Base-by-base conservation (phyloP, 192 early-diverging fungal species). In the Coemansia sp. region DNA sequence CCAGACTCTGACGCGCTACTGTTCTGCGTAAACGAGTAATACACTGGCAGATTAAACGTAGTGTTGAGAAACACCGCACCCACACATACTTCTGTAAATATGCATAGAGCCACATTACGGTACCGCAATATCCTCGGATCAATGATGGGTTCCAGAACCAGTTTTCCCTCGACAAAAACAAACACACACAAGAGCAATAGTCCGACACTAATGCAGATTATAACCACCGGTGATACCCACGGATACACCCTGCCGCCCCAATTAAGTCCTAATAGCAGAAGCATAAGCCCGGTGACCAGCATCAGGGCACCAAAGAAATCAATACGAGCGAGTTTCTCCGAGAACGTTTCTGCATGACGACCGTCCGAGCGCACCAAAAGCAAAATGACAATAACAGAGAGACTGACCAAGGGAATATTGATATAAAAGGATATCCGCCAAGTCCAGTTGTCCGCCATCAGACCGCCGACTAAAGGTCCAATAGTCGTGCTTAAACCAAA, bases 391-490 rank as follows among this genome's bases (percentile, higher is more conserved):
- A 72, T 50, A 14, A 87, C 34, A 22, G 88, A 70, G 10, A 91
- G 10, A 29, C 70, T 84, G 14, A 92, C 90, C 58, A 96, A 49
- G 7, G 94, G 94, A 3, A 93, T 69, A 73, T 94, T 94, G 81
- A 93, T 87, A 77, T 85, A 96, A 58, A 93, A 93, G 31, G 86
- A 90, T 86, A 90, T 90, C 31, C 89, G 81, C 89, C 89, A 90
- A 12, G 75, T 83, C 64, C 67, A 67, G 73, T 56, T 63, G 42
- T 95, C 94, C 0, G 88, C 82, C 48, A 96, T 90, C 7, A 86
- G 68, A 7, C 94, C 94, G 28, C 94, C 94, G 1, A 92, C 61
- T 8, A 96, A 69, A 12, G 94, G 94, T 0, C 91, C 94, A 33
- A 92, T 70, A 4, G 92, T 86, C 2, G 87, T 87, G 14, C 91